Conservation (phyloP, 225 moss, liverwort and hornwort genomes). For the Pseudoscleropodium purum region DNA sequence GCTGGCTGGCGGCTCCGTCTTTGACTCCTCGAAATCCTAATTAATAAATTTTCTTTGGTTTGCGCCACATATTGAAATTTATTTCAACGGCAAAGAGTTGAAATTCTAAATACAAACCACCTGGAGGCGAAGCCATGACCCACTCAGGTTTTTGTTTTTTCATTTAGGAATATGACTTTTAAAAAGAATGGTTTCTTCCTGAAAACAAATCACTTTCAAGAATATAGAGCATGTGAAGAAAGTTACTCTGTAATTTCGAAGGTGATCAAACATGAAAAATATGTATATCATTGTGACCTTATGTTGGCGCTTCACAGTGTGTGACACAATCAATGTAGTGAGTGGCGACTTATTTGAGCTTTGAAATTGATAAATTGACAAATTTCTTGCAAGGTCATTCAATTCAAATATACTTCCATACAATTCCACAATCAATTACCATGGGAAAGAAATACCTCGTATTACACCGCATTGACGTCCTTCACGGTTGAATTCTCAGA, state of each 20-base stretch:
- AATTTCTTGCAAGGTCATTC: background rate
- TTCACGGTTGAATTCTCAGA: background rate
- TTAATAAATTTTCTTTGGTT: background rate
- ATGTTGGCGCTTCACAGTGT: background rate
- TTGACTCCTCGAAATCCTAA: no score
- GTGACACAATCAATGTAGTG: background rate
- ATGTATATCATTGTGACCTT: background rate
- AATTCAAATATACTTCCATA: background rate
- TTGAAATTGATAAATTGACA: background rate
- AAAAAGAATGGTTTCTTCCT: background rate
- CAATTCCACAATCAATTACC: background rate
- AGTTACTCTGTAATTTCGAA: background rate
- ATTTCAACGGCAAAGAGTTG: background rate
- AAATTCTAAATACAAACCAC: background rate
- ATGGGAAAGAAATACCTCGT: background rate
- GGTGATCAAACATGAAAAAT: background rate
- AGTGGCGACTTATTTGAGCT: no score
- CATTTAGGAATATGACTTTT: background rate
- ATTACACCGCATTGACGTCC: background rate
- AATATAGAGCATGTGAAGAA: background rate
- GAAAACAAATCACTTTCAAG: background rate
- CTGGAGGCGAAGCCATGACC: background rate
- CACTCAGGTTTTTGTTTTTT: no score
- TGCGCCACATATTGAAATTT: background rate
- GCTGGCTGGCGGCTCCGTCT: no score